Evolutionary conservation across 139 green algal species (phyloP).

Genomic region (Zygnema circumcarinatum): DNA sequence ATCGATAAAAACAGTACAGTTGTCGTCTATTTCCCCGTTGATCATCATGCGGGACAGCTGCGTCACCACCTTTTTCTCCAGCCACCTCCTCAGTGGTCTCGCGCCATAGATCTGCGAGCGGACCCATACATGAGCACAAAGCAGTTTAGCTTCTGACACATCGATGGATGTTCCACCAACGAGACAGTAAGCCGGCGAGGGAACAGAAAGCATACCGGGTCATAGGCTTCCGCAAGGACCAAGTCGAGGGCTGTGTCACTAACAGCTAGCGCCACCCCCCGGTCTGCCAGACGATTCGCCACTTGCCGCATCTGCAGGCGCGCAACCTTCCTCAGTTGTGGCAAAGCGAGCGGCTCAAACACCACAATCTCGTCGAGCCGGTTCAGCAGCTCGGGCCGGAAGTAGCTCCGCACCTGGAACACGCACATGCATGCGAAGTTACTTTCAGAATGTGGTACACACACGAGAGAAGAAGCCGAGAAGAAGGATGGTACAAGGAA

Average conservation of each 20-base stretch:
- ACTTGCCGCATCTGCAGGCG: conserved; percentile 75
- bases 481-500: neutral
- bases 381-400: conserved; percentile 88
- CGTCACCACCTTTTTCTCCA: conserved; percentile 61
- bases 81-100: conserved; percentile 47
- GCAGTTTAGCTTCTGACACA: too few relatives aligned
- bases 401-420: conserved; percentile 63
- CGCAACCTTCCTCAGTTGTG: conserved; percentile 77
- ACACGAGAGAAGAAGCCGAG: too few relatives aligned
- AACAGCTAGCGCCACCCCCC: conserved; percentile 71
- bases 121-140: too few relatives aligned
- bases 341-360: conserved; percentile 78
- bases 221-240: conserved; percentile 50
- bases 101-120: conserved; percentile 55
- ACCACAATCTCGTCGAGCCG: conserved; percentile 87
- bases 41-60: conserved; percentile 55
- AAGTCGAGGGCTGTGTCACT: conserved; percentile 71
- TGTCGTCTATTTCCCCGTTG: conserved; percentile 51
- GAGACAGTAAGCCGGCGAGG: too few relatives aligned
- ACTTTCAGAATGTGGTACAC: neutral
- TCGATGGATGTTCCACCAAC: too few relatives aligned
- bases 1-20: conserved; percentile 52
- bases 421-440: neutral
- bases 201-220: conserved; percentile 39
- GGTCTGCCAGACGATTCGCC: conserved; percentile 68